Evolutionary conservation across 495 filamentous ascomycete genomes (phyloP), one percentile per base, ranked within the genome.

Genomic region (Chaetomium fimeti): DNA sequence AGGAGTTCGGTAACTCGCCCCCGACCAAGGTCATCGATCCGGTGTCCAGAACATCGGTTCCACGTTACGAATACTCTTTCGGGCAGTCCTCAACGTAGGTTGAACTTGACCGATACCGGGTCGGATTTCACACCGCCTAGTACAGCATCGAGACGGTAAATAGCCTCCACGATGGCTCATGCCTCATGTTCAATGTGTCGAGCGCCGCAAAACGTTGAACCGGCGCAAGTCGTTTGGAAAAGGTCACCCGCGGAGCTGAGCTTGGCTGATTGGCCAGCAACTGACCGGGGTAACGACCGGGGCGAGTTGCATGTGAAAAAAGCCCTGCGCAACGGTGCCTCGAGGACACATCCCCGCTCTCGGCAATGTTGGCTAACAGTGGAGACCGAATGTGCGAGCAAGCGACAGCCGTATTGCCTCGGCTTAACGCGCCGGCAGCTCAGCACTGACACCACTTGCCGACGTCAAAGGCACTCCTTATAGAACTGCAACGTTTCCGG

Each of bases 391-490:
- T 55, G 57, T 59, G 62, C 38, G 52, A 69, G 49, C 13, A 42
- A 53, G 32, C n/a, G 24, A 42, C 60, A 56, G 55, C 64, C 61
- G 56, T 64, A 47, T 42, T 70, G 68, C 68, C 68, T 70, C 68
- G 68, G 68, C 68, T 70, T 67, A 68, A 58, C 45, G 43, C 42
- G 55, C 24, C 59, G 68, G 65, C 64, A 65, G 61, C 61, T 57
- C 61, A 62, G 62, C 52, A 29, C 52, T 59, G 42, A 29, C 56
- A 49, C 20, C 61, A 55, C 43, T 62, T 67, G 67, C 65, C 67
- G 64, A 62, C 64, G 51, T 61, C 64, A 67, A 66, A 49, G 60
- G 67, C n/a, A 18, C 49, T 42, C 20, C 52, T 58, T 53, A 56
- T 63, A 66, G 55, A 66, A 48, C 54, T 9, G 28, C 55, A 36